Base-by-base conservation (phyloP, 2,329 filamentous ascomycete genomes). In the Aspergillus awamori region DNA sequence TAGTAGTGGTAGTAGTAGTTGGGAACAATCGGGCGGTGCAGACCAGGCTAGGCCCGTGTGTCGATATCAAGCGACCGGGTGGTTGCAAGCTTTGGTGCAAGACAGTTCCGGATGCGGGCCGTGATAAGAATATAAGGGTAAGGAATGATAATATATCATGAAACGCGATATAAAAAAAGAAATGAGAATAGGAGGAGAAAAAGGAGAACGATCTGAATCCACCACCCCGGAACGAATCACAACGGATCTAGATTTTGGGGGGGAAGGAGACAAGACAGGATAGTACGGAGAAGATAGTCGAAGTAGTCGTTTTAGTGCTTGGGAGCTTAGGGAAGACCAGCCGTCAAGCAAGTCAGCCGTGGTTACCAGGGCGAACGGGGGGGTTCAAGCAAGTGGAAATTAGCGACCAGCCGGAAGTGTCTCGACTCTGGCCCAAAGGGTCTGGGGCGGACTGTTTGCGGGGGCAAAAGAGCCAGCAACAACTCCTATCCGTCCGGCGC, bases 341-440 rank as follows among this genome's bases (percentile, higher is more conserved):
- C 26, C 11, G 33, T 36, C 11, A 36, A 36, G 33, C 33, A 36
- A 36, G 11, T 5, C 33, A 36, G 33, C 22, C 20, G 52, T 53
- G 71, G 69, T 75, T 73, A 72, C 68, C 73, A 67, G 64, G 72
- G 33, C 72, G 69, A 74, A 70, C 68, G 63, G 60, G 60, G 59
- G 41, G 61, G 3, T 5, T 36, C 33, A 15, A 36, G 33, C 33
- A 36, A 55, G 38, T 48, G 36, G 56, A 60, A 57, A 58, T 54
- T 61, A 62, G 36, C 28, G 36, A 41, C 17, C 8, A n/a, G 36
- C 52, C 38, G 26, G 20, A 39, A 33, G 39, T 45, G 38, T 56
- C 53, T 43, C 24, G 38, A 53, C 43, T 59, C 47, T 22, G 15
- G 53, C 28, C 38, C 38, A 51, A 43, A 55, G 38, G 63, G 62